A percentile compares a stretch with the other conserved stretches of the same genome.
These are phyloP conservation scores for Leccinum variicolor DNA, from an alignment of 768 basidiomycete species.

Conservation along the genomic window DNA sequence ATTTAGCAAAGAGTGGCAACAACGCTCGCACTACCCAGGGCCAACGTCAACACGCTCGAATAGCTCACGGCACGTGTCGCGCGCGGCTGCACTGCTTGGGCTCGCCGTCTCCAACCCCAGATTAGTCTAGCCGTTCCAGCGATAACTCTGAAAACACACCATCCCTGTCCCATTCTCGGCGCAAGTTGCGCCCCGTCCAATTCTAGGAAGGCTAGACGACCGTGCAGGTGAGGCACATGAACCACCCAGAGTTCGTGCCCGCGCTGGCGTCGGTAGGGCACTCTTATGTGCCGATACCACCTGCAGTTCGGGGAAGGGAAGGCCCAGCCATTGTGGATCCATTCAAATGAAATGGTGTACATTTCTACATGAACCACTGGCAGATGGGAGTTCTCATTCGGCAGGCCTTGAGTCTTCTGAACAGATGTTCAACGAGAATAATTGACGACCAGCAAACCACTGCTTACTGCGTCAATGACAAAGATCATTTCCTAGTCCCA, in stretches of 20 bases:
- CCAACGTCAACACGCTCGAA: background rate
- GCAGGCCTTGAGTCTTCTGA: background rate
- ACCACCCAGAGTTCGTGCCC: constrained; percentile 36
- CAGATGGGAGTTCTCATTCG: background rate
- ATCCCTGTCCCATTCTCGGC: constrained; percentile 17
- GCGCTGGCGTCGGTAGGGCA: constrained; percentile 24
- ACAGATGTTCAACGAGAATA: background rate
- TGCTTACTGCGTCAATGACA: background rate
- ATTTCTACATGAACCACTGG: background rate
- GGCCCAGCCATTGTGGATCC: background rate
- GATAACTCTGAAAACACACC: constrained; percentile 19
- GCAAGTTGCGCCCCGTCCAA: constrained; percentile 4
- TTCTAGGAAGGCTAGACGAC: constrained; percentile 40
- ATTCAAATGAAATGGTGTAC: background rate
- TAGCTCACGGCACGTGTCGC: background rate
- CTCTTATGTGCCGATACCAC: constrained; percentile 41
- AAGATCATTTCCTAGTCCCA: background rate
- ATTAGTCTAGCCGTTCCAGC: constrained; percentile 7
- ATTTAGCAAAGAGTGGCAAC: background rate
- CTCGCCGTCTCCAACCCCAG: background rate
- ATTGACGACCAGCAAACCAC: background rate
- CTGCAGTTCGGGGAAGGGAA: constrained; percentile 26
- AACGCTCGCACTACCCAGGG: background rate
- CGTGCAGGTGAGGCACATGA: constrained; percentile 43
- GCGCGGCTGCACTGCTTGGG: background rate